These are phyloP conservation scores for Phoenix roebelenii DNA, from an alignment of 176 grass and related monocot species.

Conservation along the genomic window DNA sequence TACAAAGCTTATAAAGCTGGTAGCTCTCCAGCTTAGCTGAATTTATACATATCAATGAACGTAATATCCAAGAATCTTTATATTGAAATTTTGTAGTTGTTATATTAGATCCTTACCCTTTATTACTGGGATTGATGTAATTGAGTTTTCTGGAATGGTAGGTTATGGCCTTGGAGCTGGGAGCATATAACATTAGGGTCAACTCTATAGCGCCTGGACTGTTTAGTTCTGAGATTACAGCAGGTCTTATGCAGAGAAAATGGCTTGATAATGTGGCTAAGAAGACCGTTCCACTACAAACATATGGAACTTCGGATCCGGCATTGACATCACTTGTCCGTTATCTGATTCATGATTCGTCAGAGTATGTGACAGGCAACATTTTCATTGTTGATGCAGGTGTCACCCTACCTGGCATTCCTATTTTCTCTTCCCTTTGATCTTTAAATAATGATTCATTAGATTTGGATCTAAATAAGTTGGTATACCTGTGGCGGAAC, in stretches of 20 bases:
- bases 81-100: no score
- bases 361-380: conserved; percentile 37
- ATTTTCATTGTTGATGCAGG: conserved; percentile 32
- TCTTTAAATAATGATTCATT: neutral
- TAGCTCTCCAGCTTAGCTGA: no score
- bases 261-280: conserved; percentile 23
- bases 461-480: no score
- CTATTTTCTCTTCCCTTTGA: conserved; percentile 36
- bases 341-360: conserved; percentile 33
- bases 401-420: conserved; percentile 26
- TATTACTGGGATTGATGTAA: no score
- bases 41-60: no score
- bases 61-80: no score
- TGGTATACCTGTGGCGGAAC: no score
- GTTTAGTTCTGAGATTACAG: conserved; percentile 39
- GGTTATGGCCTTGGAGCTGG: conserved; percentile 41
- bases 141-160: neutral
- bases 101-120: no score
- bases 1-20: no score
- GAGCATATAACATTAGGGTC: conserved; percentile 23
- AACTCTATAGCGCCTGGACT: conserved; percentile 37
- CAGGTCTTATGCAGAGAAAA: conserved; percentile 16
- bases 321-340: conserved; percentile 38
- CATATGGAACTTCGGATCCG: conserved; percentile 21
- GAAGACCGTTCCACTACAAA: conserved; percentile 29